A percentile compares a stretch with the other conserved stretches of the same genome.
Conservation (phyloP, 345 rosid genomes). For the Cardamine occulta region DNA sequence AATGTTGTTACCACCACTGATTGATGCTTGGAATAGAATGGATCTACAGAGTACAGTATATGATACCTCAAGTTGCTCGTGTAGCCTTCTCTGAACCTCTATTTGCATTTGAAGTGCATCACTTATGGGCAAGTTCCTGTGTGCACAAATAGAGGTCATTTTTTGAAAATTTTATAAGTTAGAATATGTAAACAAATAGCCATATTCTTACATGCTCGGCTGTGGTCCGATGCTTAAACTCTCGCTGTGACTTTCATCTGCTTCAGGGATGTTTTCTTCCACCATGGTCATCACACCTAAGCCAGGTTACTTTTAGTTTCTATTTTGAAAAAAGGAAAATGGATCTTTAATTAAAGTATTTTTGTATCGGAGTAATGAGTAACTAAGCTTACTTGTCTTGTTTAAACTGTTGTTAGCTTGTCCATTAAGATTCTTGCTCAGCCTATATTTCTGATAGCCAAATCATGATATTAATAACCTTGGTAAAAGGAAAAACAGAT, state of each 20-base stretch:
- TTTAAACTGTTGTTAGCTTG: slow-evolving; percentile 63
- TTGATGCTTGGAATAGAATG: slow-evolving; percentile 3
- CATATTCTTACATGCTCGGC: slow-evolving; percentile 66
- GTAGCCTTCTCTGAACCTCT: slow-evolving; percentile 86
- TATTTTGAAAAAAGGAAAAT: not conserved
- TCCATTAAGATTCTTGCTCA: slow-evolving; percentile 85
- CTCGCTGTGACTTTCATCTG: slow-evolving; percentile 56
- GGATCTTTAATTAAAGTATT: not conserved
- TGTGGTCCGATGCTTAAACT: slow-evolving; percentile 65
- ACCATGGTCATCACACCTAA: slow-evolving; percentile 54
- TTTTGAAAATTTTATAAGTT: not conserved
- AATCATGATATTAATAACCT: slow-evolving; percentile 34
- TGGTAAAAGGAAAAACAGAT: not conserved
- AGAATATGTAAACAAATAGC: slow-evolving; percentile 14
- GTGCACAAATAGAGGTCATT: slow-evolving; percentile 29
- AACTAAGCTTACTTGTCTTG: slow-evolving; percentile 60
- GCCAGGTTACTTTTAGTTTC: slow-evolving; percentile 13
- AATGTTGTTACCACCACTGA: slow-evolving; percentile 5
- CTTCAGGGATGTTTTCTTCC: slow-evolving; percentile 64
- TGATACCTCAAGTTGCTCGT: slow-evolving; percentile 91
- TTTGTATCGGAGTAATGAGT: not conserved
- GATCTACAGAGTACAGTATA: slow-evolving; percentile 15
- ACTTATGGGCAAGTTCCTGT: slow-evolving; percentile 70
- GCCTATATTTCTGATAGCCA: slow-evolving; percentile 73
- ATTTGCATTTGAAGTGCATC: slow-evolving; percentile 90